Evolutionary conservation across 495 filamentous ascomycete species (phyloP), one percentile per base, ranked within the genome.

Genomic region (Neurospora intermedia): DNA sequence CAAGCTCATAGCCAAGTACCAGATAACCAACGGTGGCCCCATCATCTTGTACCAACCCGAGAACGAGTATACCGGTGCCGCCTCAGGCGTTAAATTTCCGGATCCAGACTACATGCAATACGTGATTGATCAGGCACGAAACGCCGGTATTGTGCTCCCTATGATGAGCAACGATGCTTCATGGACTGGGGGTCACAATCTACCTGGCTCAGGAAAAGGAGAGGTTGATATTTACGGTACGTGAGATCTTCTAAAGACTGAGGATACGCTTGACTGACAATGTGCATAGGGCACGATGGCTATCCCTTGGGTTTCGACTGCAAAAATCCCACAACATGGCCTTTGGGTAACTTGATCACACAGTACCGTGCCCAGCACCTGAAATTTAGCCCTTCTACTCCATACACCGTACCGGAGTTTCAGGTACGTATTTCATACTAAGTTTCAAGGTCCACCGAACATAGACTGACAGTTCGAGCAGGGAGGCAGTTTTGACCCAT

Each of bases 21-120:
- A 94, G 74, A 92, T 94, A 74, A 93, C 91, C 2, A 91, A 93
- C 74, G 92, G 91, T 8, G 92, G 93, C 1, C 91, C 91, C 0
- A 84, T 94, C 31, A 93, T 94, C 70, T 83, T 94, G 3, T 84
- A 91, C 48, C 93, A 96, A 82, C 91, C 91, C 0, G 93, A 94
- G 77, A 94, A 94, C 74, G 92, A 94, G 75, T 93, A 94, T 77
- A 69, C 35, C 27, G 15, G 70, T 38, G 70, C 70, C 35, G 41
- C 46, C 2, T 54, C 71, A 13, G 74, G 76, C 1, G 54, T 72
- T 66, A 71, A 71, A 42, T 73, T 89, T 84, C 89, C 88, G 0
- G 87, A 93, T 75, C 81, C 82, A 0, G 80, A 81, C 5, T 96
- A 94, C 78, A 90, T 94, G 82, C 83, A 89, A 66, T 89, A 89